Evolutionary conservation across 345 rosid genomes (phyloP), one percentile per base, ranked within the genome.

Genomic region (Limnanthes douglasii): DNA sequence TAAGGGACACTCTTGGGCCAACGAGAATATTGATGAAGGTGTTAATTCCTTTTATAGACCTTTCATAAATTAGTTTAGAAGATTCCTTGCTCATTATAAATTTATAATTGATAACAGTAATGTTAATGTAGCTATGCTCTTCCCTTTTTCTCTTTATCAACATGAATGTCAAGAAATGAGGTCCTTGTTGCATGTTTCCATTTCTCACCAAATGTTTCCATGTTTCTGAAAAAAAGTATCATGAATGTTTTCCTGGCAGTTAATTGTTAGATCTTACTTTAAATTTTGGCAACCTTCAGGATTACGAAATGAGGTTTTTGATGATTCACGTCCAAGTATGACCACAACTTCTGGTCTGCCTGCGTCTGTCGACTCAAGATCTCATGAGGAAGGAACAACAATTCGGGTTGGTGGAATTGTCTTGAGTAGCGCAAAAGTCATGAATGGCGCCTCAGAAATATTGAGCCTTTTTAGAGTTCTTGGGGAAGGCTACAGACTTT

Each of bases 21-120:
- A 85, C 53, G 99, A 84, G 56, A 85, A 78, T 54, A 54, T 50
- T 40, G 94, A 85, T 51, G 96, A 90, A 75, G 99, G 96, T 90
- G 60, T 48, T 18, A 18, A 12, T 22, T 54, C 52, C 19, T 40
- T 33, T 42, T 34, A 18, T 39, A 11, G 53, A 12, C n/a, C n/a
- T n/a, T n/a, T n/a, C n/a, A n/a, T n/a, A n/a, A n/a, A n/a, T n/a
- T n/a, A n/a, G n/a, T n/a, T n/a, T n/a, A n/a, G n/a, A n/a, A n/a
- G n/a, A n/a, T n/a, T n/a, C n/a, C n/a, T n/a, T n/a, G n/a, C n/a
- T n/a, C n/a, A n/a, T n/a, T n/a, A n/a, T n/a, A n/a, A n/a, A n/a
- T n/a, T n/a, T n/a, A n/a, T n/a, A n/a, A n/a, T n/a, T n/a, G n/a
- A n/a, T n/a, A n/a, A n/a, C n/a, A n/a, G n/a, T n/a, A n/a, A n/a